Base-by-base conservation (phyloP, 2,329 filamentous ascomycete genomes). In the Parastagonospora avenae region DNA sequence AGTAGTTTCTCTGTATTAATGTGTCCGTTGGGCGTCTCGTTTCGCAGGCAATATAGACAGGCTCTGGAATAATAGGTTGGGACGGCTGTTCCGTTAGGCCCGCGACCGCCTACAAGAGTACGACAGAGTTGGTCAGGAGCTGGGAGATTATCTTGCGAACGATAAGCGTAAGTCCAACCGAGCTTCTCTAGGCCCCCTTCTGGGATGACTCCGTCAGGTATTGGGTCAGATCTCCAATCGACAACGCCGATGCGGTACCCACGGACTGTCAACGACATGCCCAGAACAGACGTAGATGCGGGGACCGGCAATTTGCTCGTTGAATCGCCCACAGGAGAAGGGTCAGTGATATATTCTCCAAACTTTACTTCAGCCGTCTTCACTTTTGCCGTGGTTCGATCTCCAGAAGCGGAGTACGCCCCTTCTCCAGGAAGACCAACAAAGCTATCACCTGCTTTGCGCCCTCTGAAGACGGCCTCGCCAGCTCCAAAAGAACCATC, bases 11-110 rank as follows among this genome's bases (percentile, higher is more conserved):
- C 5, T 5, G 19, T 24, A 5, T 24, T 24, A 5, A 24, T 24
- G 19, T 24, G 19, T 24, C 19, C 19, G 19, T 24, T 50, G 11
- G 31, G 15, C 2, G 41, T 45, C 8, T 30, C 14, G 14, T 53
- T 28, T 5, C 36, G 14, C 14, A 50, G 14, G 19, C 36, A 46
- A 28, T 35, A 36, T 24, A 42, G 36, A 31, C 50, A 57, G 8
- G 59, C 59, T 12, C 55, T 38, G 24, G 42, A 54, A 32, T 62
- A 64, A 40, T 46, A 57, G 36, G 47, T 46, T 11, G 57, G 55
- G 1, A 46, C 31, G 37, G 49, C 47, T 4, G n/a, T 24, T 10
- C 53, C 54, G 10, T 53, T 48, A 2, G 48, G 39, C 1, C 46
- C 52, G 30, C 57, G 36, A 46, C 55, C 55, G 2, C 43, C 55